These are phyloP conservation scores for Globisporangium lucens DNA, from an alignment of 352 stramenopile genomes.

Conservation along the genomic window DNA sequence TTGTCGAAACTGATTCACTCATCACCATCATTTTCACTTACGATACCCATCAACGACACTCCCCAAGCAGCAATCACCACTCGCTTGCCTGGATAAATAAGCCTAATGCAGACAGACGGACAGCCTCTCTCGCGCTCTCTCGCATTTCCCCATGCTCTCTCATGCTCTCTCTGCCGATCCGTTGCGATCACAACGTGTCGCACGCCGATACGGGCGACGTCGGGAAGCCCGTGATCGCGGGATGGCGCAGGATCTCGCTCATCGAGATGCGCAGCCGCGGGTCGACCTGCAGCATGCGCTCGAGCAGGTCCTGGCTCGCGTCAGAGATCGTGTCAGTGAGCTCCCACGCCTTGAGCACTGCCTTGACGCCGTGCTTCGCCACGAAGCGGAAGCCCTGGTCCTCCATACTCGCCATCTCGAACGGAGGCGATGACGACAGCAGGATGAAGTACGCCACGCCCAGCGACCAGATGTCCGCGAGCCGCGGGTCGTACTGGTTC, in stretches of 20 bases:
- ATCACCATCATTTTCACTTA: not conserved
- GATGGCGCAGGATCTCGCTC: conserved; percentile 60
- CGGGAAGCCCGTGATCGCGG: conserved; percentile 30
- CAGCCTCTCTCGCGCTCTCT: not conserved
- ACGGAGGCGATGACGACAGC: conserved; percentile 90
- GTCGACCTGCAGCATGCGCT: conserved; percentile 67
- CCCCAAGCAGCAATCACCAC: conserved; percentile 2
- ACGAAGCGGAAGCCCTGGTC: conserved; percentile 90
- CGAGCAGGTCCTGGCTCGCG: conserved; percentile 66
- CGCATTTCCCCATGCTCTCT: not conserved
- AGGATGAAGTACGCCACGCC: conserved; percentile 95
- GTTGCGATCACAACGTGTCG: conserved; percentile 2
- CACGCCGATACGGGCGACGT: conserved; percentile 13
- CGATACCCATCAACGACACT: conserved; percentile 3
- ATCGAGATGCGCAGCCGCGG: conserved; percentile 54
- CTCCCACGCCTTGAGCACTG: conserved; percentile 71
- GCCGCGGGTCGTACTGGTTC: conserved; percentile 89
- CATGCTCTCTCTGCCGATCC: not conserved
- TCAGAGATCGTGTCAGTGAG: conserved; percentile 40
- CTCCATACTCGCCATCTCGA: conserved; percentile 79
- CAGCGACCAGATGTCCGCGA: conserved; percentile 91
- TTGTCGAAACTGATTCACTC: not conserved
- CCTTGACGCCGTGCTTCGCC: conserved; percentile 61
- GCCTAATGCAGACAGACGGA: conserved; percentile 3
- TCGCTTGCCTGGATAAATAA: conserved; percentile 12